phyloP scores from a whole-genome alignment of 495 filamentous ascomycete genomes.

The Cairneyella variabilis region DNA sequence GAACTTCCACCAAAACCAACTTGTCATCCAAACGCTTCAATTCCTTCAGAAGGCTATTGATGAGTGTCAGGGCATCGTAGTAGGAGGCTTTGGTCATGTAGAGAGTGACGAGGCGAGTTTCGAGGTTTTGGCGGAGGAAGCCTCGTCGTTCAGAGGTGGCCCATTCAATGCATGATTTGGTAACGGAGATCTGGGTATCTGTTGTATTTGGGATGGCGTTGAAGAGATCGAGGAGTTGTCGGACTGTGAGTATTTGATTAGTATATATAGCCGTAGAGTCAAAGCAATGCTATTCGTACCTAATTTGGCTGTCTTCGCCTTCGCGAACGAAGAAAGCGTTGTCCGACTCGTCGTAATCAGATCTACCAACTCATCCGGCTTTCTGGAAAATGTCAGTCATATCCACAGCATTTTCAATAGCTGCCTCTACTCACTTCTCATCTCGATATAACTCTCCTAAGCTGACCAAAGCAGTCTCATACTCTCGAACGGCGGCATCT shows the following conservation, averaged over 20 bases:
- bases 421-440: constrained; percentile 55
- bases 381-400: constrained; percentile 37
- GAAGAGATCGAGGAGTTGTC: constrained; percentile 95
- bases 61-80: constrained; percentile 93
- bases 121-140: constrained; percentile 96
- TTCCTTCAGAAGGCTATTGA: constrained; percentile 91
- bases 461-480: constrained; percentile 77
- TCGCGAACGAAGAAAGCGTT: constrained; percentile 90
- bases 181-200: constrained; percentile 89
- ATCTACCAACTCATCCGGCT: constrained; percentile 82
- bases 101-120: constrained; percentile 87
- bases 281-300: no score
- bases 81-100: constrained; percentile 96
- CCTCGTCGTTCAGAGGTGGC: constrained; percentile 86
- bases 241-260: constrained; percentile 66
- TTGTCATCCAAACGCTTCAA: constrained; percentile 98
- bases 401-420: background rate
- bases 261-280: no score
- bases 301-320: constrained; percentile 97
- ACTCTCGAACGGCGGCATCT: constrained; percentile 81
- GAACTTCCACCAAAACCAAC: constrained; percentile 96
- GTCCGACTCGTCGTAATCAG: constrained; percentile 87
- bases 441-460: constrained; percentile 91
- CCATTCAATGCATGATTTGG: constrained; percentile 99
- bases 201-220: constrained; percentile 86